A percentile compares a stretch with the other conserved stretches of the same genome.
phyloP scores from a whole-genome alignment of 306 rosid genomes.

The Vicia sativa region DNA sequence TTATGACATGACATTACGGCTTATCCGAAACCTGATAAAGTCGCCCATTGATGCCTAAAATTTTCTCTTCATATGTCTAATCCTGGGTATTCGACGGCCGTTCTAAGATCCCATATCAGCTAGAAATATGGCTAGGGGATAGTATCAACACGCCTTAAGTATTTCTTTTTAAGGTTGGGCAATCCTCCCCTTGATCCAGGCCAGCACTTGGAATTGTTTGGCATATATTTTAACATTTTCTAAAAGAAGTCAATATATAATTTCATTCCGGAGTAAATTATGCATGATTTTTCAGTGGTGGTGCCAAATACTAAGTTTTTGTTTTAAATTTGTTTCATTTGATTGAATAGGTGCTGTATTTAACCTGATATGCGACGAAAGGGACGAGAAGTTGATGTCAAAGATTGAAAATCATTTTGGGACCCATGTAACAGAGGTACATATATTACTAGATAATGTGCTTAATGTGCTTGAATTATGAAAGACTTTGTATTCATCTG shows the following conservation, averaged over 20 bases:
- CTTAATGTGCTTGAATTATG: background rate
- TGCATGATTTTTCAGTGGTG: slow-evolving; percentile 11
- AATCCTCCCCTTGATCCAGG: background rate
- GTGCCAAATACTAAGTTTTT: slow-evolving; percentile 8
- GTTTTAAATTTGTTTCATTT: slow-evolving; percentile 17
- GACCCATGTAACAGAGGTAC: slow-evolving; percentile 52
- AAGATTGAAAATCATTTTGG: slow-evolving; percentile 60
- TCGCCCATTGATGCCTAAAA: background rate
- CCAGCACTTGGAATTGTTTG: background rate
- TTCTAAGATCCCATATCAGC: background rate
- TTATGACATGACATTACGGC: background rate
- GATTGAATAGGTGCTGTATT: slow-evolving; percentile 60
- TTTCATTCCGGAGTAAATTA: background rate
- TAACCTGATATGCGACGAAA: slow-evolving; percentile 53
- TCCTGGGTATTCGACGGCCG: background rate
- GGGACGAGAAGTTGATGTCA: slow-evolving; percentile 45
- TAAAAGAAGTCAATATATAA: slow-evolving; percentile 12
- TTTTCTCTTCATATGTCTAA: background rate
- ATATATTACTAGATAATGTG: slow-evolving; percentile 18
- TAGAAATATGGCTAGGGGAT: background rate
- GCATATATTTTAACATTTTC: background rate
- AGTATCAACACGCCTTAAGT: background rate
- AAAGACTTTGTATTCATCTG: slow-evolving; percentile 1
- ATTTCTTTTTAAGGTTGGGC: background rate
- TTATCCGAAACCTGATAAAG: background rate